Percentiles rank a stretch among this genome's conserved stretches.
Conservation (phyloP, 257 asterid genomes). For the Salvia rosmarinus region DNA sequence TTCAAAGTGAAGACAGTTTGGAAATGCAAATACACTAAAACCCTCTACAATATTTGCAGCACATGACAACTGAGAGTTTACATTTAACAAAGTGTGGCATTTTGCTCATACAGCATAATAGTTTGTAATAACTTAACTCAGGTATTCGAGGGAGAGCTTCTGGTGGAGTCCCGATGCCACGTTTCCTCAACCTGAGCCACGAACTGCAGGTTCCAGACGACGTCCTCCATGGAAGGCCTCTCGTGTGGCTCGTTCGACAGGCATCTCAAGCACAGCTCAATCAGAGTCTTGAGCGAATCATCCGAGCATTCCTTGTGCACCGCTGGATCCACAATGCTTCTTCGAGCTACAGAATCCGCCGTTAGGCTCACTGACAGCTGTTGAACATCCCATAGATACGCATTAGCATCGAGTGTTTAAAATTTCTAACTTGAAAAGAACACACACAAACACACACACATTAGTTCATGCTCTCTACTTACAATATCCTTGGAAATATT, state of each 20-base stretch:
- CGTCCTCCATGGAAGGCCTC: slow-evolving; percentile 80
- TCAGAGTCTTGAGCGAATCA: slow-evolving; percentile 63
- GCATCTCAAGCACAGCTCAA: slow-evolving; percentile 73
- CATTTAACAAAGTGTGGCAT: slow-evolving; percentile 1
- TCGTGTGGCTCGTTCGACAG: slow-evolving; percentile 51
- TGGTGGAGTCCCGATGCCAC: slow-evolving; percentile 48
- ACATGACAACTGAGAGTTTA: background rate
- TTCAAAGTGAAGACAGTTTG: background rate
- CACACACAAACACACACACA: background rate
- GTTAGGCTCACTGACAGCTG: slow-evolving; percentile 67
- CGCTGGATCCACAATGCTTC: slow-evolving; percentile 68
- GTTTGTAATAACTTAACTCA: too few relatives aligned
- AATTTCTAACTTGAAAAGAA: background rate
- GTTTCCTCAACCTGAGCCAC: slow-evolving; percentile 86
- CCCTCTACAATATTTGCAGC: background rate
- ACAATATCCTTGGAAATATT: slow-evolving; percentile 63
- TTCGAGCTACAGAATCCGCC: slow-evolving; percentile 53
- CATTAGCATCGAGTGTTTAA: background rate
- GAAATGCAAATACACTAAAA: background rate
- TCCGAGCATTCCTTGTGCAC: slow-evolving; percentile 74
- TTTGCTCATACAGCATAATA: background rate
- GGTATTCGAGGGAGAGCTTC: slow-evolving; percentile 50
- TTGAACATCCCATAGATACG: background rate
- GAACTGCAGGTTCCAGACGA: slow-evolving; percentile 87
- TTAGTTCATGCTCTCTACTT: slow-evolving; percentile 35